Evolutionary conservation across 139 green algal genomes (phyloP).

Genomic region (Chlamydomonas sp.): DNA sequence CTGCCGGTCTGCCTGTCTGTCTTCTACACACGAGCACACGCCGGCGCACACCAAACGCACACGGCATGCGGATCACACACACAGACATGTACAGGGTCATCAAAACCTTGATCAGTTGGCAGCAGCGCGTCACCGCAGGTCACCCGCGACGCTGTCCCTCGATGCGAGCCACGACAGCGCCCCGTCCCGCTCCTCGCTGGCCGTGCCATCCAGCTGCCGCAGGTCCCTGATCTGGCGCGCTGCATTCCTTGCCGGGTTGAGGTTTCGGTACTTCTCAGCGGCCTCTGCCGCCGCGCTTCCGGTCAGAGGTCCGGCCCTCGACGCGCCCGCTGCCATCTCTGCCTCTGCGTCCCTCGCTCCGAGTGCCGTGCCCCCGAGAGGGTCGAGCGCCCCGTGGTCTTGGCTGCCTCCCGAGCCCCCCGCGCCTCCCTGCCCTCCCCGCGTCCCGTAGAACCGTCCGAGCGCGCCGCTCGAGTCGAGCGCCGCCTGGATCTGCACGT

Average conservation of each 20-base stretch:
- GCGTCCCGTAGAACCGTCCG: constrained; percentile 2
- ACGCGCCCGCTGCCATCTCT: neutral
- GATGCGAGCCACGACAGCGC: neutral
- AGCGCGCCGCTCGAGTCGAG: constrained; percentile 3
- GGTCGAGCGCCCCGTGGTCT: neutral
- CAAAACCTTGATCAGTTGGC: too few relatives aligned
- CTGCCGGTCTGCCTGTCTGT: too few relatives aligned
- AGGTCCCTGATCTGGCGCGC: constrained; percentile 10
- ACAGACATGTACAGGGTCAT: too few relatives aligned
- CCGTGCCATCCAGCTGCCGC: constrained; percentile 5
- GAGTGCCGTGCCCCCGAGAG: too few relatives aligned
- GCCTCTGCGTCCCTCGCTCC: too few relatives aligned
- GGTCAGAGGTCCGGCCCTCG: neutral
- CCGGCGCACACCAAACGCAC: too few relatives aligned
- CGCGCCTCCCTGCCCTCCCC: neutral
- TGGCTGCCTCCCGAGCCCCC: neutral
- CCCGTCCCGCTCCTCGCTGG: neutral
- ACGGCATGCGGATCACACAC: too few relatives aligned
- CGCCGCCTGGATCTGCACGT: constrained; percentile 11
- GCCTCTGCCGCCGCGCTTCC: neutral
- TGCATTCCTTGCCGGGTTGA: constrained; percentile 12
- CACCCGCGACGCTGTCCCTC: neutral
- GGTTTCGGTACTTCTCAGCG: constrained; percentile 1
- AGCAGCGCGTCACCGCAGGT: too few relatives aligned
- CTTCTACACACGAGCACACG: too few relatives aligned